Evolutionary conservation across 208 protist species (phyloP).

Genomic region (Blechomonas ayalai): DNA sequence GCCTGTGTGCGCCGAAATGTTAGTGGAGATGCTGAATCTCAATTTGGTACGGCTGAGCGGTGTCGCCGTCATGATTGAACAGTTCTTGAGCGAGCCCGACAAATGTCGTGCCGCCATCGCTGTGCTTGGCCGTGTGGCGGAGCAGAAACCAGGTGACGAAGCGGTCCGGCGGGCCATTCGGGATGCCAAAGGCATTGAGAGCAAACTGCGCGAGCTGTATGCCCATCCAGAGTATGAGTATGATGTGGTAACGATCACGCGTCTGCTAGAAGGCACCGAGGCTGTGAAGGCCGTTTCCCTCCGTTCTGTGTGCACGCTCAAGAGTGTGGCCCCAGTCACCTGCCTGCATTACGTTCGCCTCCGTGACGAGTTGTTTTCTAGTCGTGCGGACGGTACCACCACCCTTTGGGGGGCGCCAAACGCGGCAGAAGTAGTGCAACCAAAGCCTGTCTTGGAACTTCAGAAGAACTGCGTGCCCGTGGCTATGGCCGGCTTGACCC

Average conservation of each 20-base stretch:
- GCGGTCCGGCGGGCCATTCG: slow-evolving; percentile 24
- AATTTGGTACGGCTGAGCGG: slow-evolving; percentile 48
- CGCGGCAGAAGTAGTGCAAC: slow-evolving; percentile 12
- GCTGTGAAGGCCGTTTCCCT: slow-evolving; percentile 6
- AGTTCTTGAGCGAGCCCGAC: slow-evolving; percentile 25
- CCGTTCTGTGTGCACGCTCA: slow-evolving; percentile 6
- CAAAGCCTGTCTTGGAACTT: slow-evolving; percentile 17
- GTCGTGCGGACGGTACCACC: slow-evolving; percentile 52
- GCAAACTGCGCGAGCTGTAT: slow-evolving; percentile 29
- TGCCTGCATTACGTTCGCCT: slow-evolving; percentile 56
- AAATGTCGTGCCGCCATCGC: slow-evolving; percentile 36
- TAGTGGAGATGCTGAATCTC: slow-evolving; percentile 43
- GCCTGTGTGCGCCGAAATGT: slow-evolving; percentile 28
- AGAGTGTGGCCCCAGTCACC: slow-evolving; percentile 44
- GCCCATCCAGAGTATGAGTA: slow-evolving; percentile 48
- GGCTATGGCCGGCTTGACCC: slow-evolving; percentile 35
- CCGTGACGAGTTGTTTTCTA: slow-evolving; percentile 70
- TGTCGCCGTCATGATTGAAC: slow-evolving; percentile 39
- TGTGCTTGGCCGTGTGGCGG: slow-evolving; percentile 42
- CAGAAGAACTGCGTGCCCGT: slow-evolving; percentile 46
- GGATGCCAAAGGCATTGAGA: slow-evolving; percentile 17
- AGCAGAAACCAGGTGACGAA: slow-evolving; percentile 27
- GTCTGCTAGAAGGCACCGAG: slow-evolving; percentile 23
- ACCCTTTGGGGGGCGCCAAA: slow-evolving; percentile 56
- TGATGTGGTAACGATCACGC: slow-evolving; percentile 52